Conservation (phyloP, 164 flowering plant genomes). For the Nelumbo lutea region DNA sequence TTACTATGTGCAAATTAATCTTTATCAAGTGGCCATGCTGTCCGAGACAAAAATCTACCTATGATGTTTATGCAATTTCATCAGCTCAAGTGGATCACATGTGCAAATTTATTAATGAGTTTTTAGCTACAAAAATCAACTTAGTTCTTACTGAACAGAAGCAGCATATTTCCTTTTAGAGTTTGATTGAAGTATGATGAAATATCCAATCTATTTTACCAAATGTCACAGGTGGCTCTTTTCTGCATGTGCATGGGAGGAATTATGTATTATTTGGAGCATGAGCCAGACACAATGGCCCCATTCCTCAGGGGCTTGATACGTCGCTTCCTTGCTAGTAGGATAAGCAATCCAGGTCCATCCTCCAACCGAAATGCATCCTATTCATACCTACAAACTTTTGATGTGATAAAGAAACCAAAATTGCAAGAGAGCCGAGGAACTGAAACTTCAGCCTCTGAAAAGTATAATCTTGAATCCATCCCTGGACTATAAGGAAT, state of each 20-base stretch:
- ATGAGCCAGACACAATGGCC: constrained; percentile 98
- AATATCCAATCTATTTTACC: neutral
- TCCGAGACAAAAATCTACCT: neutral
- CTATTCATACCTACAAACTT: constrained; percentile 53
- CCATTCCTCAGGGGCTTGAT: constrained; percentile 85
- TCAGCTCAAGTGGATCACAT: too few species aligned
- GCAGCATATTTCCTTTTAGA: neutral
- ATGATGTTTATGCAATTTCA: too few species aligned
- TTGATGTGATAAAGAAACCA: constrained; percentile 53
- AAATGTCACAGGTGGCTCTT: constrained; percentile 56
- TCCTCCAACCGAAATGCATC: constrained; percentile 47
- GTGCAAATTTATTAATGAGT: too few species aligned
- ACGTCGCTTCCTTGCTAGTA: constrained; percentile 91
- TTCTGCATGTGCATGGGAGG: constrained; percentile 95
- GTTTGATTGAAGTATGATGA: neutral
- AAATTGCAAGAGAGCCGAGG: constrained; percentile 33
- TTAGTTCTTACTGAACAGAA: neutral
- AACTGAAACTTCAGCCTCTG: constrained; percentile 37
- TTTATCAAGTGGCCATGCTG: neutral
- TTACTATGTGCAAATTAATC: neutral
- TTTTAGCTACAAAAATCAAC: neutral
- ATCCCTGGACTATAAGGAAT: constrained; percentile 72
- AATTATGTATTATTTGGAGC: constrained; percentile 88
- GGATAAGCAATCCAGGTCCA: constrained; percentile 74
- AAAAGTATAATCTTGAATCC: constrained; percentile 84